Base-by-base conservation (phyloP, 441 rosid species). In the Pelargonium cotyledonis region DNA sequence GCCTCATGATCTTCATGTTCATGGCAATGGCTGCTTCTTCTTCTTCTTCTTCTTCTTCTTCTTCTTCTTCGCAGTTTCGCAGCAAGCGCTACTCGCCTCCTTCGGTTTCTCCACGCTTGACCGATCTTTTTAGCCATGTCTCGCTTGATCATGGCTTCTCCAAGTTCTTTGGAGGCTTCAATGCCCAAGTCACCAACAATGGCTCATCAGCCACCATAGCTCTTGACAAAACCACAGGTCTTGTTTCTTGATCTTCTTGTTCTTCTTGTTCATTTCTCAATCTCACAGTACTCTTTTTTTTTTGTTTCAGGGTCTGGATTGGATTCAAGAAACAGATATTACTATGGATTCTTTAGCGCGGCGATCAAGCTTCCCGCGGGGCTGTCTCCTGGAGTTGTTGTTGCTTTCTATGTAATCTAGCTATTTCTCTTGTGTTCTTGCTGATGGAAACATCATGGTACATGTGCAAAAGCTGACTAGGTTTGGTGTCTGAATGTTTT, bases 331-430 rank as follows among this genome's bases (percentile, higher is more conserved):
- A 81, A 74, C 77, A 81, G 68, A 66, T 91, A 81, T 67, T 72
- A 78, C 61, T 80, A 88, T 63, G 98, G 98, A 44, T 94, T 94
- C 80, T 94, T 94, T 75, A 89, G 96, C 75, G 89, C 96, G 23
- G 90, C 92, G 61, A 81, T 94, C 35, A 91, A 94, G 73, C 82
- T 94, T 76, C 97, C 98, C 0, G 81, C 91, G 26, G 97, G 96
- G 38, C 81, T 88, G 57, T 78, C 97, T 41, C 85, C 98, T 21
- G 98, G 98, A 31, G 98, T 94, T 67, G 98, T 94, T 0, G 88
- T 89, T 4, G 98, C 98, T 69, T 94, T 91, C 81, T 94, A 94
- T 70, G 98, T 89, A 85, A 79, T 53, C 1, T 14, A 15, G 89
- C 66, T 66, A 14, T 14, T 44, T 19, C 6, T 14, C 6, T 35